Base-by-base conservation (phyloP, 2,329 filamentous ascomycete genomes). In the Exophiala spinifera region DNA sequence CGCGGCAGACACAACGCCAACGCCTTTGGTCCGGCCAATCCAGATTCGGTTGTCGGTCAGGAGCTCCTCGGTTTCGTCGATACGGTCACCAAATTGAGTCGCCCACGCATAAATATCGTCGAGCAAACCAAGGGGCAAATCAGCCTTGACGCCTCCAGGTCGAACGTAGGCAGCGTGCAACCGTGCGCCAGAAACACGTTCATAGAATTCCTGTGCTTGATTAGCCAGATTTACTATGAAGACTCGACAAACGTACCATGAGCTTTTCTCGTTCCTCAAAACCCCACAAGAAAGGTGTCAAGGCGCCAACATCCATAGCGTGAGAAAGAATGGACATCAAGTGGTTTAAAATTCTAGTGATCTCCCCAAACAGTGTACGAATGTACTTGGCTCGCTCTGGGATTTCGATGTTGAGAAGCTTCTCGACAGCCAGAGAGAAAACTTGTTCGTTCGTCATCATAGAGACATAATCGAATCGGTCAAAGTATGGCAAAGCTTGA, bases 381-480 rank as follows among this genome's bases (percentile, higher is more conserved):
- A 99, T 99, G 79, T 86, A 99, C 79, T 99, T 97, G 66, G 94
- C 94, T 69, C 94, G 83, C 62, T 94, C 88, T 20, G 94, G 94
- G 61, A 99, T 89, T 72, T 99, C 95, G 63, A 99, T 80, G 74
- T 99, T 99, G 67, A 99, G 80, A 57, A 99, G 82, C 81, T 99
- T 99, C 82, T 99, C 94, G 52, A 97, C 92, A 17, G 91, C 94
- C 63, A 99, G 82, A 34, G 91, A 85, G 75, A 90, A 99, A 70
- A 91, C 96, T 77, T 99, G 94, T 81, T 99, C 94, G 75, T 99
- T 99, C 68, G 94, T 99, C 94, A 99, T 99, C 95, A 99, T 99
- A 68, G 91, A 96, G 65, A 96, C 91, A 74, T 99, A 99, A 76
- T 99, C 94, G 73, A 99, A 81, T 66, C 94, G 90, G 77, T 99